Percentiles rank a stretch among this genome's conserved stretches.
These are phyloP conservation scores for Dendrothele bispora DNA, from an alignment of 768 basidiomycete genomes.

Conservation along the genomic window DNA sequence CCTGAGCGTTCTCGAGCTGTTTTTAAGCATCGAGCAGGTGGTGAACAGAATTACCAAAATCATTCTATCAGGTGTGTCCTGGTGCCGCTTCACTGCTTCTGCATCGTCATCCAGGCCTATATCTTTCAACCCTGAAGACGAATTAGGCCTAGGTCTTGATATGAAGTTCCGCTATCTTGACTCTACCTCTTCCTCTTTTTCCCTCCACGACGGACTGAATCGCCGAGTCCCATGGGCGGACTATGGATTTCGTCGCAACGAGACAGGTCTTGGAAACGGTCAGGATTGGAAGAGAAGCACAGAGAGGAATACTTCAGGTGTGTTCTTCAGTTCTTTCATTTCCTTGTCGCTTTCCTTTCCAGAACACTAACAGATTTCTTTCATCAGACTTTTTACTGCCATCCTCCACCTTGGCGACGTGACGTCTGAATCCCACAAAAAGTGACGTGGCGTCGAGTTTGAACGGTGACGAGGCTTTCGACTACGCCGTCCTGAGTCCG, in stretches of 20 bases:
- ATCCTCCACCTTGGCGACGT: no score
- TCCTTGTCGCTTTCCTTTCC: no score
- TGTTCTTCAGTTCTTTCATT: no score
- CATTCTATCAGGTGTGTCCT: slow-evolving; percentile 99
- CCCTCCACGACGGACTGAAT: no score
- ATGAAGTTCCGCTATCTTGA: slow-evolving; percentile 92
- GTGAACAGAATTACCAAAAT: slow-evolving; percentile 99
- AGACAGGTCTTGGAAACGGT: slow-evolving; percentile 95
- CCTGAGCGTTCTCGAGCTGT: slow-evolving; percentile 96
- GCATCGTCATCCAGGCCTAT: no score
- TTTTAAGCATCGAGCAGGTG: slow-evolving; percentile 91
- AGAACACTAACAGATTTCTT: no score
- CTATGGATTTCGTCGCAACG: slow-evolving; percentile 92
- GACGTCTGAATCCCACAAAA: slow-evolving; percentile 87
- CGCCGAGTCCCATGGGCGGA: slow-evolving; percentile 89
- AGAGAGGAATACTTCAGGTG: slow-evolving; percentile 99
- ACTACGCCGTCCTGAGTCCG: slow-evolving; percentile 85
- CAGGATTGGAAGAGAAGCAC: slow-evolving; percentile 94
- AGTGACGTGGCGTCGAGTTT: slow-evolving; percentile 81
- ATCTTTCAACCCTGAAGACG: slow-evolving; percentile 95
- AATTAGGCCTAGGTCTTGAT: slow-evolving; percentile 85
- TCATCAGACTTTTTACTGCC: slow-evolving; percentile 87
- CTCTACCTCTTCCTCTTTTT: no score
- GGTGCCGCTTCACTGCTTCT: slow-evolving; percentile 89
- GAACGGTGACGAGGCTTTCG: slow-evolving; percentile 79